Evolutionary conservation across 2,329 filamentous ascomycete species (phyloP), one percentile per base, ranked within the genome.

Genomic region (Sarocladium strictum): DNA sequence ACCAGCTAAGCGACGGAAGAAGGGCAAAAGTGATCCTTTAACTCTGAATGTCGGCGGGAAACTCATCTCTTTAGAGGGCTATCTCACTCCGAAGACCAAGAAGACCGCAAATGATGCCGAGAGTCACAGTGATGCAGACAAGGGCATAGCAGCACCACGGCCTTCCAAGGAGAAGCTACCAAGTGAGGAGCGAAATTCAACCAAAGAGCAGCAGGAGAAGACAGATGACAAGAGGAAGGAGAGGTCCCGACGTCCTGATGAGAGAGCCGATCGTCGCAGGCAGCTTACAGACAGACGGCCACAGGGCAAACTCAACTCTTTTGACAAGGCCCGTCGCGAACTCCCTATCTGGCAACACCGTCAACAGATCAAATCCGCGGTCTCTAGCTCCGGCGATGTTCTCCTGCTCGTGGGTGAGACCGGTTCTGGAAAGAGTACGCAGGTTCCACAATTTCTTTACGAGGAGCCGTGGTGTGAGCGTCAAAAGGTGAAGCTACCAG

Each of bases 361-460:
- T 49, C 75, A 85, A 32, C 79, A 86, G 24, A 95, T 97, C 51
- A 83, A 84, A 33, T 65, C 76, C 15, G 76, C 81, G 2, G 72
- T 96, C 32, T 84, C 83, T 2, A 45, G 35, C 26, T 35, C 17
- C n/a, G 35, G 26, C 58, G 83, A 95, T 63, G 83, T 96, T 1
- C 80, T 99, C 53, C 78, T 99, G 0, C 74, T 99, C 14, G 87
- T 94, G 2, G 93, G 93, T 73, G 93, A 97, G 69, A 99, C 94
- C 0, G 94, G 94, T 67, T 96, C 90, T 14, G 94, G 94, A 66
- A 99, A 99, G 72, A 95, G 89, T 74, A 99, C 94, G 0, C 94
- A 99, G 70, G 86, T 97, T 0, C 93, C 94, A 0, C 94, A 97
- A 64, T 97, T 96, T 58, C 74, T 99, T 7, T 81, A 87, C 45